These are phyloP conservation scores for Colletotrichum graminicola DNA, from an alignment of 2,329 filamentous ascomycete genomes.

Conservation along the genomic window DNA sequence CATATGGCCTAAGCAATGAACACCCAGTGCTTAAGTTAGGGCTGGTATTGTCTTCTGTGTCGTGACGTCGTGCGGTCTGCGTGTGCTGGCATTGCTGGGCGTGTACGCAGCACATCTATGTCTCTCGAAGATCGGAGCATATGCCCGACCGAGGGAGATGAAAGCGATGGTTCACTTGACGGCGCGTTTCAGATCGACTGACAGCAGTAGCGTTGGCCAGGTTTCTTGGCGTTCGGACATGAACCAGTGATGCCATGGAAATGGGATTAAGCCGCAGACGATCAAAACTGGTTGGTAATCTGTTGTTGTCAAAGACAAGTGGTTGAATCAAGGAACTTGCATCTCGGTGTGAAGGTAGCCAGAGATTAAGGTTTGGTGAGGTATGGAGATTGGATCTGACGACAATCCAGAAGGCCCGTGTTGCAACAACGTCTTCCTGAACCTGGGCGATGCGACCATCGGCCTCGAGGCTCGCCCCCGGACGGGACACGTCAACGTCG, in stretches of 20 bases:
- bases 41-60: neutral
- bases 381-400: slow-evolving; percentile 11
- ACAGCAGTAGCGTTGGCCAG: neutral
- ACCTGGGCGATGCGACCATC: neutral
- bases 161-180: neutral
- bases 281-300: neutral
- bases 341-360: neutral
- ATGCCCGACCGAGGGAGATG: neutral
- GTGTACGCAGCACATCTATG: neutral
- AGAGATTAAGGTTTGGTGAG: neutral
- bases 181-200: slow-evolving; percentile 7
- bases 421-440: neutral
- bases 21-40: neutral
- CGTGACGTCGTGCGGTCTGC: slow-evolving; percentile 5
- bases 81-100: slow-evolving; percentile 5
- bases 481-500: neutral
- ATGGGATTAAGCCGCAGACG: neutral
- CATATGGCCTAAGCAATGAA: neutral
- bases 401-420: neutral
- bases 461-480: neutral
- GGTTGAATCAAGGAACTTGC: neutral
- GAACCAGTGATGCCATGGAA: neutral
- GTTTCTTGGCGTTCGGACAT: neutral
- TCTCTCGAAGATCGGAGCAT: neutral
- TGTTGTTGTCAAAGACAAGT: neutral